These are phyloP conservation scores for Chamaecyparis obtusa DNA, from an alignment of 75 land plant species.

Conservation along the genomic window DNA sequence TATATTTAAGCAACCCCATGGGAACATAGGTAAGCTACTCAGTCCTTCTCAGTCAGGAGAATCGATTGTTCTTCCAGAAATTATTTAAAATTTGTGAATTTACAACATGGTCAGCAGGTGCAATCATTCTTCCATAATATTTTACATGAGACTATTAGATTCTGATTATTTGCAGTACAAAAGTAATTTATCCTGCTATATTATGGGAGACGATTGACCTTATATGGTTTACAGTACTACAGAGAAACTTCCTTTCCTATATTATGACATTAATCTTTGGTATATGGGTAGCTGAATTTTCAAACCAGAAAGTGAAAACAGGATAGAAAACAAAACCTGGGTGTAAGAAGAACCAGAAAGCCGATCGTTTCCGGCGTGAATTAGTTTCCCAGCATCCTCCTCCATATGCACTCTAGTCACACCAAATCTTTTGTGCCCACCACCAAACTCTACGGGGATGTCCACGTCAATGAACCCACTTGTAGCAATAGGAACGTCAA, in stretches of 20 bases:
- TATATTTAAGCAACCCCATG: too few species aligned
- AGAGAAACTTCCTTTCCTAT: neutral
- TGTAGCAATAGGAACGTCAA: conserved; percentile 81
- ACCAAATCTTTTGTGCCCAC: conserved; percentile 88
- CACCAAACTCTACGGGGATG: conserved; percentile 89
- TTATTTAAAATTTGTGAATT: neutral
- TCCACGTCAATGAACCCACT: conserved; percentile 82
- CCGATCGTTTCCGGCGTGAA: conserved; percentile 71
- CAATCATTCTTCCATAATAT: neutral
- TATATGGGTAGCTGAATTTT: neutral
- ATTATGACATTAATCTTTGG: neutral
- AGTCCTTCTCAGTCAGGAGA: too few species aligned
- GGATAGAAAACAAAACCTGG: neutral
- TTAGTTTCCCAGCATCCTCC: conserved; percentile 93
- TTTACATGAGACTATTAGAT: neutral
- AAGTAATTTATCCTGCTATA: neutral
- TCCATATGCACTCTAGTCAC: conserved; percentile 96
- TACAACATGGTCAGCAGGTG: neutral
- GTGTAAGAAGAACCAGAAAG: conserved; percentile 10
- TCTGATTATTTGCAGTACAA: neutral
- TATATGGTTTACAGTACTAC: neutral
- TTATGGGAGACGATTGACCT: neutral
- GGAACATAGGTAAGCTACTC: too few species aligned
- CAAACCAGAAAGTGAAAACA: neutral
- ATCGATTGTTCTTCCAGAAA: too few species aligned